These are phyloP conservation scores for Naematelia aurantialba DNA, from an alignment of 768 basidiomycete genomes.

Conservation along the genomic window DNA sequence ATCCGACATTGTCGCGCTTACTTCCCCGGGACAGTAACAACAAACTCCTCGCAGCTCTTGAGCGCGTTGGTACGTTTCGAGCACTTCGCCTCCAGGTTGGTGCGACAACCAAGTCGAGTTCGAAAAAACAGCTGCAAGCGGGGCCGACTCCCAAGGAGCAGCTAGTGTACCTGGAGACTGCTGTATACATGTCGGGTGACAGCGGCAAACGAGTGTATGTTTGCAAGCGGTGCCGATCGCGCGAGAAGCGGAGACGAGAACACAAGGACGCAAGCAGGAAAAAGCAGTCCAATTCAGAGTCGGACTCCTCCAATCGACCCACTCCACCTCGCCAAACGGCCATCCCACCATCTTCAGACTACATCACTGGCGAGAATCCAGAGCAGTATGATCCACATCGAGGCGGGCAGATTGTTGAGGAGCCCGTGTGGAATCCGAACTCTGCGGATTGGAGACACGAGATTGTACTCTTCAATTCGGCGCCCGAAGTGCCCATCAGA, in stretches of 20 bases:
- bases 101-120: slow-evolving; percentile 38
- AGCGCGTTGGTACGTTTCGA: slow-evolving; percentile 32
- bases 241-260: slow-evolving; percentile 37
- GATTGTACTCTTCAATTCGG: slow-evolving; percentile 94
- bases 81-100: slow-evolving; percentile 34
- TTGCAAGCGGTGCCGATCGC: slow-evolving; percentile 39
- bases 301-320: slow-evolving; percentile 27
- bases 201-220: slow-evolving; percentile 41
- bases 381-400: slow-evolving; percentile 40
- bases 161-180: slow-evolving; percentile 40
- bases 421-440: slow-evolving; percentile 40
- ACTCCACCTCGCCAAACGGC: slow-evolving; percentile 4
- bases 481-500: slow-evolving; percentile 81
- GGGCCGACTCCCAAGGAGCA: slow-evolving; percentile 30
- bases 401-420: slow-evolving; percentile 32
- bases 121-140: slow-evolving; percentile 41
- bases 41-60: slow-evolving; percentile 26
- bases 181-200: slow-evolving; percentile 46
- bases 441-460: slow-evolving; percentile 50
- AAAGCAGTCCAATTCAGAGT: slow-evolving; percentile 31
- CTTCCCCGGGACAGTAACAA: slow-evolving; percentile 23
- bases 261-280: slow-evolving; percentile 36
- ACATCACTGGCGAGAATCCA: slow-evolving; percentile 35
- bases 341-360: slow-evolving; percentile 31
- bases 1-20: slow-evolving; percentile 14